A percentile compares a stretch with the other conserved stretches of the same genome.
phyloP scores from a whole-genome alignment of 306 rosid genomes.

The barrel medic (Medicago truncatula) region DNA sequence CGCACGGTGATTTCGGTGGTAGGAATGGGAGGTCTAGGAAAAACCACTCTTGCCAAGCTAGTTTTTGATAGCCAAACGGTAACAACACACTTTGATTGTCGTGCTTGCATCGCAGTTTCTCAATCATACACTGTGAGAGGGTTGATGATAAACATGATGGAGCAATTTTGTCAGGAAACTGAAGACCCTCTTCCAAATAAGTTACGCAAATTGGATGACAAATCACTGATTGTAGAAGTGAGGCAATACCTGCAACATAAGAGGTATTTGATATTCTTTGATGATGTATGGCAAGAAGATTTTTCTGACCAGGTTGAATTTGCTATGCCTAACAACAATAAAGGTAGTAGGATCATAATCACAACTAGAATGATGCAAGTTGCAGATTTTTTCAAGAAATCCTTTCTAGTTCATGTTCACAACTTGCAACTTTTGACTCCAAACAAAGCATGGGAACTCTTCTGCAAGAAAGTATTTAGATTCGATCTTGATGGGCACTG shows the following conservation, averaged over 20 bases:
- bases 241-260: slow-evolving; percentile 13
- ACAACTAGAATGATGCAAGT: slow-evolving; percentile 22
- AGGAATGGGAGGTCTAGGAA: slow-evolving; percentile 28
- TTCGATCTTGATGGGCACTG: neutral
- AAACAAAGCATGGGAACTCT: slow-evolving; percentile 12
- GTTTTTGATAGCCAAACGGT: slow-evolving; percentile 13
- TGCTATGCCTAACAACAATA: neutral
- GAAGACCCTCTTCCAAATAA: neutral
- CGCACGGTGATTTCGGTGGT: slow-evolving; percentile 32
- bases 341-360: slow-evolving; percentile 26
- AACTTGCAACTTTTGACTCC: slow-evolving; percentile 6
- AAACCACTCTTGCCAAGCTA: slow-evolving; percentile 27
- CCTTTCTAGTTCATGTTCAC: slow-evolving; percentile 15
- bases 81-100: neutral
- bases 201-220: slow-evolving; percentile 22
- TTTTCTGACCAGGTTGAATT: slow-evolving; percentile 20
- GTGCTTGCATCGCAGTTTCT: slow-evolving; percentile 16
- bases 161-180: slow-evolving; percentile 10
- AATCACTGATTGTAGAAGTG: neutral
- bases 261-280: slow-evolving; percentile 31
- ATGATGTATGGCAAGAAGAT: slow-evolving; percentile 27
- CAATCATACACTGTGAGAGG: slow-evolving; percentile 9
- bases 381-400: slow-evolving; percentile 1
- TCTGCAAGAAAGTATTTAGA: slow-evolving; percentile 21
- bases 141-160: neutral